Conservation (phyloP, 1,139 yeast genomes). For the Neolecta irregularis region DNA sequence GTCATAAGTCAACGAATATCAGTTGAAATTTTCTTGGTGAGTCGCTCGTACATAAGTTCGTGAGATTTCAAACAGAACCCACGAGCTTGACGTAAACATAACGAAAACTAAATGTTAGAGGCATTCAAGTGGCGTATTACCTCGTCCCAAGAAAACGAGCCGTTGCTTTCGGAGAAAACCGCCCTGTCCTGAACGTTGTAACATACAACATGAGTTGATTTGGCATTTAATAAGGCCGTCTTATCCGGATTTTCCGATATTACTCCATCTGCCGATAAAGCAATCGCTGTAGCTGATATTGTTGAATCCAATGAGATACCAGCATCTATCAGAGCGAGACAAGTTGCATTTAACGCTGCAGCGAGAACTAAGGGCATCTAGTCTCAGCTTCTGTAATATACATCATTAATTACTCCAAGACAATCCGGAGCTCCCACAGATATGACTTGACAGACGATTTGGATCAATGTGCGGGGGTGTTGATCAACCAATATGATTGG, state of each 20-base stretch:
- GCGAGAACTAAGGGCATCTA: not conserved
- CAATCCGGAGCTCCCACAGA: constrained; percentile 46
- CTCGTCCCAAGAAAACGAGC: too few relatives aligned
- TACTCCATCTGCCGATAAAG: not conserved
- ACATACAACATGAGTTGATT: constrained; percentile 2
- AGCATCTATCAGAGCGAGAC: constrained; percentile 1
- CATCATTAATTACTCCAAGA: not conserved
- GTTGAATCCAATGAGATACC: not conserved
- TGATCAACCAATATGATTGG: constrained; percentile 47
- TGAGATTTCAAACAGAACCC: too few relatives aligned
- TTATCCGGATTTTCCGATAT: not conserved
- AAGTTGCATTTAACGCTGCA: not conserved
- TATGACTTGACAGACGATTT: constrained; percentile 69
- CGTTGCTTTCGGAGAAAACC: too few relatives aligned
- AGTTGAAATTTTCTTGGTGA: too few relatives aligned
- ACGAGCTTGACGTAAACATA: too few relatives aligned
- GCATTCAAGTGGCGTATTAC: too few relatives aligned
- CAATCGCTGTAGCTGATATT: not conserved
- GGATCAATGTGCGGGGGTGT: constrained; percentile 75
- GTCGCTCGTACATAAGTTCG: too few relatives aligned
- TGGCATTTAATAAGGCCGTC: not conserved
- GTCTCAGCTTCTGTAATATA: not conserved
- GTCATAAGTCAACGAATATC: too few relatives aligned
- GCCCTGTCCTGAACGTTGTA: constrained; percentile 2
- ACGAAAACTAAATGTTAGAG: too few relatives aligned